Evolutionary conservation across 176 grass and related monocot species (phyloP), one percentile per base, ranked within the genome.

Genomic region (Oryza meyeriana): DNA sequence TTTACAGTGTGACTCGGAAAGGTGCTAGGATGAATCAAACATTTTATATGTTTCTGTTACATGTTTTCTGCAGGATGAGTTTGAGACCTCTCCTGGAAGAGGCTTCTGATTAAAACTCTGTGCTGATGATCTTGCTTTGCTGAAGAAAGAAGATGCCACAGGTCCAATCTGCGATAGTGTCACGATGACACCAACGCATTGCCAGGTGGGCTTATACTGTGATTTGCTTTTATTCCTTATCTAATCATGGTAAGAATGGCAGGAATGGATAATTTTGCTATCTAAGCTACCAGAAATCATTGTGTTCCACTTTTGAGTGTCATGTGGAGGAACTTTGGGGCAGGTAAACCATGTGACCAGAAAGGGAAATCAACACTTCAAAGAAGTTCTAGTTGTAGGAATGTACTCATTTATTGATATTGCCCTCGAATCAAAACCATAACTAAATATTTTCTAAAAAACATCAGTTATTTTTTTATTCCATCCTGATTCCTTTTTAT

Each of bases 71-170:
- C 17, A 6, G 12, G 79, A 28, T 5, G 40, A 75, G 61, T 22
- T 22, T 20, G 9, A 76, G 18, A 20, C 28, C 45, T 24, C 5
- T 84, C 20, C 58, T 28, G 26, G 25, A 1, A 71, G 63, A 71
- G 11, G 52, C 41, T 72, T 85, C 39, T 81, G 24, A 61, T 61
- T 79, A 17, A 72, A 79, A 8, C 38, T n/a, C 2, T 32, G 38
- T 75, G 44, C 16, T 17, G 36, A 36, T 16, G 61, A 67, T 72
- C 10, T 59, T 70, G 32, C 36, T 68, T 86, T 69, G 79, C 28
- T 48, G 16, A 31, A 35, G 28, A 77, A 75, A 78, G 20, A 75
- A 85, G 83, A 71, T 29, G 61, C 69, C 39, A 84, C 74, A 31
- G 61, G 79, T 55, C 62, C 35, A 30, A 39, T 50, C 38, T 83